phyloP scores from a whole-genome alignment of 495 filamentous ascomycete species.

The Mytilinidion resinicola region DNA sequence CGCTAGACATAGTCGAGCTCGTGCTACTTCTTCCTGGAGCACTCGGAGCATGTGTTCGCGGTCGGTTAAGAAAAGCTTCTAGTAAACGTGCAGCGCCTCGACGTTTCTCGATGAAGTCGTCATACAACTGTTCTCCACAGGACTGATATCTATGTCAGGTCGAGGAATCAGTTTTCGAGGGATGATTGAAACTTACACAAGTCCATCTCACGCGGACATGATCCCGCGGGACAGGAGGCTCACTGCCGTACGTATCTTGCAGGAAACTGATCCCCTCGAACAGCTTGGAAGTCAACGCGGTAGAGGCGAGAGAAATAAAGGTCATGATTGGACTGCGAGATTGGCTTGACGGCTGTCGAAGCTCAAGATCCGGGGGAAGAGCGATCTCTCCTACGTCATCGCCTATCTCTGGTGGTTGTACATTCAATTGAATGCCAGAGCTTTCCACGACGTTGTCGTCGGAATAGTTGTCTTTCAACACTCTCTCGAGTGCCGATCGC shows the following conservation, averaged over 20 bases:
- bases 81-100: conserved; percentile 35
- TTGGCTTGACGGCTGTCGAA: conserved; percentile 5
- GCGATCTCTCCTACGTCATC: conserved; percentile 9
- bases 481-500: conserved; percentile 13
- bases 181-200: conserved; percentile 25
- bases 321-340: conserved; percentile 5
- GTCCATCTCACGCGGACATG: conserved; percentile 35
- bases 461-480: not conserved
- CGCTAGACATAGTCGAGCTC: conserved; percentile 24
- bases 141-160: conserved; percentile 13
- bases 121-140: conserved; percentile 35
- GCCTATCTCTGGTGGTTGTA: conserved; percentile 3
- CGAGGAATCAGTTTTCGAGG: not conserved
- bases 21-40: conserved; percentile 25
- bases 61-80: conserved; percentile 31
- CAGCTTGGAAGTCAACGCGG: conserved; percentile 8
- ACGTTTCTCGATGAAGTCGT: conserved; percentile 37
- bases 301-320: conserved; percentile 15
- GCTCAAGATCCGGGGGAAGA: conserved; percentile 10
- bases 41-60: conserved; percentile 20
- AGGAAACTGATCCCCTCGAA: conserved; percentile 11
- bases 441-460: not conserved
- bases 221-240: conserved; percentile 15
- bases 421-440: not conserved
- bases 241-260: conserved; percentile 15